These are phyloP conservation scores for Candida mesenterica DNA, from an alignment of 1,139 yeast species.

Conservation along the genomic window DNA sequence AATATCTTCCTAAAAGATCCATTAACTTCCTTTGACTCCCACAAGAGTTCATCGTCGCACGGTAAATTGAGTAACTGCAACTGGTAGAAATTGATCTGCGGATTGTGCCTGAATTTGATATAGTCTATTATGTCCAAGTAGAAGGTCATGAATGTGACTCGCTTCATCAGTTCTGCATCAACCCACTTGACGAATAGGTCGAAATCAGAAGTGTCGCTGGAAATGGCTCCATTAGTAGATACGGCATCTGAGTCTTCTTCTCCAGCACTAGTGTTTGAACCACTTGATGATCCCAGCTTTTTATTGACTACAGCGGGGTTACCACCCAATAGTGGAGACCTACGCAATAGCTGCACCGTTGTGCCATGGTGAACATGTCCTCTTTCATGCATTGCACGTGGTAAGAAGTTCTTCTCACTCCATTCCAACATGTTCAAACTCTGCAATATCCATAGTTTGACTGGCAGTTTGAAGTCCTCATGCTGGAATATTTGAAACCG, in stretches of 20 bases:
- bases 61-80: constrained; percentile 69
- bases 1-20: constrained; percentile 43
- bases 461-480: constrained; percentile 57
- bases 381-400: constrained; percentile 62
- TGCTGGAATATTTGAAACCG: constrained; percentile 62
- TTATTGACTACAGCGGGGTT: constrained; percentile 43
- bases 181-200: constrained; percentile 58
- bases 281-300: constrained; percentile 20
- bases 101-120: constrained; percentile 74
- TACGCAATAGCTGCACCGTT: constrained; percentile 65
- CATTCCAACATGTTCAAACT: constrained; percentile 60
- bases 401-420: constrained; percentile 64
- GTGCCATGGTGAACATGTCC: constrained; percentile 79
- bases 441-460: constrained; percentile 66
- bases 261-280: constrained; percentile 28
- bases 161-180: constrained; percentile 71
- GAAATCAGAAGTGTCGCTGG: constrained; percentile 23
- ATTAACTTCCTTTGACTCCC: constrained; percentile 55
- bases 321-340: constrained; percentile 75
- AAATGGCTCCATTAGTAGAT: constrained; percentile 6
- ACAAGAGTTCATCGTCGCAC: constrained; percentile 65
- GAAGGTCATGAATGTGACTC: constrained; percentile 78
- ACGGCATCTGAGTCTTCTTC: constrained; percentile 30
- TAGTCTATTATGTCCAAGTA: constrained; percentile 78
- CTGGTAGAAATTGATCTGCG: constrained; percentile 68